Evolutionary conservation across 345 rosid genomes (phyloP).

Genomic region (Pugionium dolabratum): DNA sequence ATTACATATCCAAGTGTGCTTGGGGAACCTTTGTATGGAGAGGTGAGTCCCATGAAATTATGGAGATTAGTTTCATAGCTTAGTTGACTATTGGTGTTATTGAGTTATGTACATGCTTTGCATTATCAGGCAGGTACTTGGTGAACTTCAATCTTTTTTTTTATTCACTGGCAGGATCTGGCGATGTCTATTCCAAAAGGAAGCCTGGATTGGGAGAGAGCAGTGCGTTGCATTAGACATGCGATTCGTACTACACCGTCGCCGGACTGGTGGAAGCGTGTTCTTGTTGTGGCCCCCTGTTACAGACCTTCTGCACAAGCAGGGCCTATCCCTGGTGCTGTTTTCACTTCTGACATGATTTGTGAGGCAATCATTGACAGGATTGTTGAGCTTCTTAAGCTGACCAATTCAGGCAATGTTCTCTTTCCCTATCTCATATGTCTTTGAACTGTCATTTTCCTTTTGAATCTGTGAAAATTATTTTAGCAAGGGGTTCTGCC

Average conservation of each 20-base stretch:
- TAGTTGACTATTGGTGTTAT: conserved; percentile 18
- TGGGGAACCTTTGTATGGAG: conserved; percentile 96
- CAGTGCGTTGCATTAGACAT: conserved; percentile 91
- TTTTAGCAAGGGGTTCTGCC: background rate
- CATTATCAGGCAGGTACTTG: conserved; percentile 3
- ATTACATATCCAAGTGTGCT: conserved; percentile 97
- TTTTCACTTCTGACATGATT: conserved; percentile 87
- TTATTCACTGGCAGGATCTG: conserved; percentile 63
- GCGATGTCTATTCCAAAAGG: conserved; percentile 86
- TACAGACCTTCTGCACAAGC: conserved; percentile 67
- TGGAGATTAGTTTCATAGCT: conserved; percentile 10
- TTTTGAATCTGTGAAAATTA: background rate
- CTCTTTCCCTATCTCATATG: conserved; percentile 36
- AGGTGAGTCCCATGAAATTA: conserved; percentile 53
- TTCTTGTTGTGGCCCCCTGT: conserved; percentile 86
- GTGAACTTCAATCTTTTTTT: conserved; percentile 17
- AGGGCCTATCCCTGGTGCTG: conserved; percentile 88
- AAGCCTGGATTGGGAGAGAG: conserved; percentile 99
- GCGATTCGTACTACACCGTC: conserved; percentile 97
- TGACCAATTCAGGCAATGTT: conserved; percentile 84
- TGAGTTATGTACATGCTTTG: conserved; percentile 13
- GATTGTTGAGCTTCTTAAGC: conserved; percentile 86
- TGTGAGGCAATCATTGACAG: conserved; percentile 91
- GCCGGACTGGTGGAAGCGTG: conserved; percentile 99
- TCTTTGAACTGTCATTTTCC: conserved; percentile 14